Evolutionary conservation across 495 filamentous ascomycete species (phyloP).

Genomic region (Venustampulla echinocandica): DNA sequence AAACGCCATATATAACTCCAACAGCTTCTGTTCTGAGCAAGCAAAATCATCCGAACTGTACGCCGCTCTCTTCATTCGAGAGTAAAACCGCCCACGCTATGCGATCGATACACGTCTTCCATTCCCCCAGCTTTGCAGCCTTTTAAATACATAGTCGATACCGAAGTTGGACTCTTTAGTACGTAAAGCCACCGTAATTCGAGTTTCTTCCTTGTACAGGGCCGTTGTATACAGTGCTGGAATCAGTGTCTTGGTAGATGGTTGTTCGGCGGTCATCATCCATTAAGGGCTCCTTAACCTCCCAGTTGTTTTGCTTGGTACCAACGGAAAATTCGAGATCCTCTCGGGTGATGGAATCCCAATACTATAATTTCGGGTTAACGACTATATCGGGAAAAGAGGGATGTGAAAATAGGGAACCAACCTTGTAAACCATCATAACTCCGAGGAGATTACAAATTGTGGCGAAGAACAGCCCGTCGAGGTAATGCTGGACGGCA

Average conservation of each 20-base stretch:
- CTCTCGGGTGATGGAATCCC: slow-evolving; percentile 98
- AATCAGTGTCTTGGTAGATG: slow-evolving; percentile 37
- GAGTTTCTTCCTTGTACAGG: slow-evolving; percentile 12
- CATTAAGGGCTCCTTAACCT: slow-evolving; percentile 88
- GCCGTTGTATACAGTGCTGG: slow-evolving; percentile 6
- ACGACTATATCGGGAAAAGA: slow-evolving; percentile 6
- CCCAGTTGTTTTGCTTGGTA: slow-evolving; percentile 92
- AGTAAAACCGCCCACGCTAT: not conserved
- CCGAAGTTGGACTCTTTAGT: too few species aligned
- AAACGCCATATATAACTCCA: too few species aligned
- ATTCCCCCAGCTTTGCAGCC: not conserved
- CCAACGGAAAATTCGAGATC: slow-evolving; percentile 98
- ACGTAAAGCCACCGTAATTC: slow-evolving; percentile 25
- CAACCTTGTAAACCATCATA: slow-evolving; percentile 99
- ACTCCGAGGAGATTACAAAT: slow-evolving; percentile 89
- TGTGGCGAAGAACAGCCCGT: slow-evolving; percentile 91
- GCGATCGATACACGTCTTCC: not conserved
- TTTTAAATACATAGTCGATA: too few species aligned
- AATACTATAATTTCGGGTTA: slow-evolving; percentile 54
- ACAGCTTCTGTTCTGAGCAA: not conserved
- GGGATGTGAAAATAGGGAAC: slow-evolving; percentile 16
- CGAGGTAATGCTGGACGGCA: slow-evolving; percentile 81
- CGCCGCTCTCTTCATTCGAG: not conserved
- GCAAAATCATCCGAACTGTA: not conserved
- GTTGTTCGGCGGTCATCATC: slow-evolving; percentile 80